Evolutionary conservation across 2,329 filamentous ascomycete genomes (phyloP), one percentile per base, ranked within the genome.

Genomic region (Hypomyces rosellus): DNA sequence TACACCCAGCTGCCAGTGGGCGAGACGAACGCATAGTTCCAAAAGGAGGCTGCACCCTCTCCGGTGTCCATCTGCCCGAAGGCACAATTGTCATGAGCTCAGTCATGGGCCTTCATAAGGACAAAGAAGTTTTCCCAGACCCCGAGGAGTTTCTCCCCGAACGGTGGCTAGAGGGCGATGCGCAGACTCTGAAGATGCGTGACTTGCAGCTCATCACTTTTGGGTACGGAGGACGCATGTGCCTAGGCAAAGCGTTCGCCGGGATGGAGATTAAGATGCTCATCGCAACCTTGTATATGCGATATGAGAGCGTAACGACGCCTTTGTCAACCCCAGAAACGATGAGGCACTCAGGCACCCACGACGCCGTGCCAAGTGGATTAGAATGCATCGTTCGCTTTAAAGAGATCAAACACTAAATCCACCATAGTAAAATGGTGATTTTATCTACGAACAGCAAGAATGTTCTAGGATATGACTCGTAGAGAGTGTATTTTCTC

Each of bases 331-430:
- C 12, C 5, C 22, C 13, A 12, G 47, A 22, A 14, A 49, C 46
- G 9, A 53, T 53, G 51, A 42, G 20, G 38, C 51, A 53, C n/a
- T 53, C 46, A 15, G 49, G 51, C 39, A 53, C 51, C 2, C 51
- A 53, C 33, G 46, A 53, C 34, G 51, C 46, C 12, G 42, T 53
- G 4, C 51, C 51, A n/a, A 30, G 18, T 13, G 41, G 13, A 4
- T 11, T 49, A 9, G 34, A 45, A 37, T 52, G 46, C n/a, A 22
- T 49, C 25, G 30, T 52, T 15, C 34, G 41, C 14, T 52, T 51
- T 41, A 25, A 37, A 4, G 37, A 37, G 6, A 37, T 46, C 6
- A 30, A 30, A 30, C 8, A 30, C 9, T 30, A 11, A 30, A 30
- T 4, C 25, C 25, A 30, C 20, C 20, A 20, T 20, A 20, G 3